These are phyloP conservation scores for Termitomyces sp. DNA, from an alignment of 768 basidiomycete species.

Conservation along the genomic window DNA sequence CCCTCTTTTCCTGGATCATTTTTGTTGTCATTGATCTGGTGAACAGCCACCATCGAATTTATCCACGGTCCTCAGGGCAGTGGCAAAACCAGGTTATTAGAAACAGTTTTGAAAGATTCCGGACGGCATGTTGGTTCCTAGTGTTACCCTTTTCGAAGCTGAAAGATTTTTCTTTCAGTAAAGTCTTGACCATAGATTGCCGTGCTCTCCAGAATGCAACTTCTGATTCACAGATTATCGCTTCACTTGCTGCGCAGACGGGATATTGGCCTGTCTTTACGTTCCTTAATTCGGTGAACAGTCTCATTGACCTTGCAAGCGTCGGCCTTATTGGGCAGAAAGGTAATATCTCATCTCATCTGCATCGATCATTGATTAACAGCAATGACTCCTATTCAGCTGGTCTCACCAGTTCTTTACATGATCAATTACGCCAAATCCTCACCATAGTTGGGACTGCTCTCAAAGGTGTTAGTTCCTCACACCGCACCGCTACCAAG, in stretches of 20 bases:
- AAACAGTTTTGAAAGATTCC: slow-evolving; percentile 43
- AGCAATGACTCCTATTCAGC: slow-evolving; percentile 36
- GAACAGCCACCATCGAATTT: slow-evolving; percentile 65
- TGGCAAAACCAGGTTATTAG: slow-evolving; percentile 63
- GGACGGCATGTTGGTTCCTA: slow-evolving; percentile 36
- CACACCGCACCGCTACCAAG: slow-evolving; percentile 40
- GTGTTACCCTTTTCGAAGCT: background rate
- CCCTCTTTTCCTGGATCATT: background rate
- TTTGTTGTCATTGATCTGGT: background rate
- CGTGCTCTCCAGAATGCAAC: slow-evolving; percentile 60
- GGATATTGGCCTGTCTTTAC: slow-evolving; percentile 90
- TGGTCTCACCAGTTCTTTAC: slow-evolving; percentile 73
- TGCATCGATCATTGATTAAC: background rate
- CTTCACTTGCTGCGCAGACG: slow-evolving; percentile 69
- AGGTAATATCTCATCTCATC: slow-evolving; percentile 32
- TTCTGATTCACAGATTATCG: slow-evolving; percentile 65
- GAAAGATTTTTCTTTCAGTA: slow-evolving; percentile 33
- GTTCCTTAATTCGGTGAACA: slow-evolving; percentile 74
- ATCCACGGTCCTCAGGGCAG: slow-evolving; percentile 82
- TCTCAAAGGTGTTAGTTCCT: slow-evolving; percentile 55
- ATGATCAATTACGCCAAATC: slow-evolving; percentile 81
- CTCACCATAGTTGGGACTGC: slow-evolving; percentile 72
- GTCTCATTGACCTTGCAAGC: slow-evolving; percentile 85
- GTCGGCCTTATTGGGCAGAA: slow-evolving; percentile 96
- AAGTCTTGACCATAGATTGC: slow-evolving; percentile 79